Evolutionary conservation across 176 grass and related monocot genomes (phyloP), one percentile per base, ranked within the genome.

Genomic region (Paspalum notatum): DNA sequence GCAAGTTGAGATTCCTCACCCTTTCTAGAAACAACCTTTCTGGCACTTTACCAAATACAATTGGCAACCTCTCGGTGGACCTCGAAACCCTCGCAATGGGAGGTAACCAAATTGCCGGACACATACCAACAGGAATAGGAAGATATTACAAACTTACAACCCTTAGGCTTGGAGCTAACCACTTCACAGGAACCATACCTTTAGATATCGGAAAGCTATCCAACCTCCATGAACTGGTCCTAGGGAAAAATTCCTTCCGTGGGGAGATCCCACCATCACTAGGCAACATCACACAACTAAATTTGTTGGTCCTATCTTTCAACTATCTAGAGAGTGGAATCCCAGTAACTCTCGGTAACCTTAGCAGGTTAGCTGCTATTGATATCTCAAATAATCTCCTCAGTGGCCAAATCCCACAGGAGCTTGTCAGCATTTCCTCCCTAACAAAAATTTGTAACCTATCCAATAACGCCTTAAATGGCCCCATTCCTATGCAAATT

Each of bases 361-460:
- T 66, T 66, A 66, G 38, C 38, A 66, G 7, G 63, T 41, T 66
- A n/a, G 42, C 3, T 4, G 43, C 16, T 40, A 2, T 67, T 18
- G 64, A 67, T 67, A 67, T 67, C 18, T 67, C 64, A 8, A 21
- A 67, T 5, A 67, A 67, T 67, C 40, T n/a, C 39, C 39, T 67
- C 17, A 67, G 9, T 6, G 39, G 40, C 10, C 7, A 42, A 67
- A 67, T 67, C 17, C 64, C 64, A 44, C 64, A 21, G 44, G 64
- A 67, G 17, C 11, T 67, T 3, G 20, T 44, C 40, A 44, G 9
- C 20, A 68, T 68, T 68, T 68, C 65, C 4, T n/a, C 65, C 40
- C 9, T 45, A 44, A 68, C 65, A 4, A 0, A 68, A 45, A 12
- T 24, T 0, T 45, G 5, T 44, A 2, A 68, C 65, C 65, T 45